Evolutionary conservation across 2,329 filamentous ascomycete species (phyloP).

Genomic region (Epichloe festucae): DNA sequence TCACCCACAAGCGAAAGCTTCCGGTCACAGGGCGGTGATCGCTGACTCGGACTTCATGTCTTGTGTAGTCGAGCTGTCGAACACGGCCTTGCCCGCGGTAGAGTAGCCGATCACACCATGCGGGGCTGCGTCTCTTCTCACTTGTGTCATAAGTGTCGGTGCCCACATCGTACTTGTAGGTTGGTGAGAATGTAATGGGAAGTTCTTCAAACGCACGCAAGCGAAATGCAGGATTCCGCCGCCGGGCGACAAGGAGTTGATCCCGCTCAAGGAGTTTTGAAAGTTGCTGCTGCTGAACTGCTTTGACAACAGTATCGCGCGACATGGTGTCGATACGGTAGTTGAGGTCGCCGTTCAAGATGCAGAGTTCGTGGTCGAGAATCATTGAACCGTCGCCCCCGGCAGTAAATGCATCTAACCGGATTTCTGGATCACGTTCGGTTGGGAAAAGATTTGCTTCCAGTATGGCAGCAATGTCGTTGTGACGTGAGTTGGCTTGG

Average conservation of each 20-base stretch:
- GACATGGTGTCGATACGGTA: constrained; percentile 98
- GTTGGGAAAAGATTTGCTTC: constrained; percentile 63
- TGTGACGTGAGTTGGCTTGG: constrained; percentile 81
- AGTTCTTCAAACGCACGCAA: constrained; percentile 83
- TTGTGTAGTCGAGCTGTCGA: constrained; percentile 73
- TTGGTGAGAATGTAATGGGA: constrained; percentile 84
- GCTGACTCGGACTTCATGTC: constrained; percentile 81
- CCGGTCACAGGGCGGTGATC: constrained; percentile 91
- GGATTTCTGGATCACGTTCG: constrained; percentile 52
- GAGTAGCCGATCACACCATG: constrained; percentile 93
- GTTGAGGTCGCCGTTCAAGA: constrained; percentile 91
- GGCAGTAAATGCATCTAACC: constrained; percentile 69
- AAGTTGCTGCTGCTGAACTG: constrained; percentile 70
- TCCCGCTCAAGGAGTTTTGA: constrained; percentile 82
- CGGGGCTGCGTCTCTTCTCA: constrained; percentile 86
- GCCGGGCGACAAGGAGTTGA: constrained; percentile 77
- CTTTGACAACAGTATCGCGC: constrained; percentile 79
- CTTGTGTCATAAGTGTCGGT: constrained; percentile 88
- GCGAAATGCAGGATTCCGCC: constrained; percentile 80
- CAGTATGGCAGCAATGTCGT: constrained; percentile 80
- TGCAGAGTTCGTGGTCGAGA: constrained; percentile 92
- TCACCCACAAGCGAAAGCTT: constrained; percentile 69
- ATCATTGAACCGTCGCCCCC: constrained; percentile 95
- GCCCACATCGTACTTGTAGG: constrained; percentile 97
- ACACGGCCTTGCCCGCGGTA: constrained; percentile 72